phyloP scores from a whole-genome alignment of 805 yeast genomes.

The Starmerella sirachaensis region DNA sequence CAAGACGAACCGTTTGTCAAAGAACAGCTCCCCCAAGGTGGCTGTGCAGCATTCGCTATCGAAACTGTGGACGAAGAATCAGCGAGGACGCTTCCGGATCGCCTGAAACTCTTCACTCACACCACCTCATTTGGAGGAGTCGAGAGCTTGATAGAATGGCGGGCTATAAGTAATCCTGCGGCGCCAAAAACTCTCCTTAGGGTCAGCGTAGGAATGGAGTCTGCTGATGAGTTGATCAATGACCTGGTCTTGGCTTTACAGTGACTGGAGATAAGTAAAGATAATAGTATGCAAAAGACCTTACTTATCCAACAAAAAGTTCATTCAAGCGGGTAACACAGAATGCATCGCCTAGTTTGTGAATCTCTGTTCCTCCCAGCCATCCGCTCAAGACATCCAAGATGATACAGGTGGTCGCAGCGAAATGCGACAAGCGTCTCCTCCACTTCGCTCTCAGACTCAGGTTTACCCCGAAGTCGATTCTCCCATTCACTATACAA shows the following conservation, averaged over 20 bases:
- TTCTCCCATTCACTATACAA: slow-evolving; percentile 30
- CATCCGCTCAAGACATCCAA: slow-evolving; percentile 15
- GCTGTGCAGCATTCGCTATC: slow-evolving; percentile 88
- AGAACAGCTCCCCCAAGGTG: slow-evolving; percentile 72
- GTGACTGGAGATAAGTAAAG: slow-evolving; percentile 21
- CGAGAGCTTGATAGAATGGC: slow-evolving; percentile 75
- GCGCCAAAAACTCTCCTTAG: slow-evolving; percentile 73
- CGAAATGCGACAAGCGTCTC: slow-evolving; percentile 16
- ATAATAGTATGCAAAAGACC: background rate
- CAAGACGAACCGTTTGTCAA: slow-evolving; percentile 52
- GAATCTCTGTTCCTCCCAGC: too few relatives aligned
- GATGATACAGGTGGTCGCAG: slow-evolving; percentile 21
- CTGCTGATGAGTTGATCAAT: slow-evolving; percentile 56
- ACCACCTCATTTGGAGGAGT: slow-evolving; percentile 90
- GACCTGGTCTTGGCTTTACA: slow-evolving; percentile 61
- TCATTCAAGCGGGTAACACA: background rate
- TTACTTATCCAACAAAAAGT: background rate
- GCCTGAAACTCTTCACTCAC: slow-evolving; percentile 65
- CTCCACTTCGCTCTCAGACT: background rate
- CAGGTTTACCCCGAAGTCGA: background rate
- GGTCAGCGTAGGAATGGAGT: slow-evolving; percentile 80
- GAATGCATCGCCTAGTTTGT: background rate
- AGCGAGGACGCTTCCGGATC: slow-evolving; percentile 60
- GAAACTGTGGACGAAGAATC: slow-evolving; percentile 67
- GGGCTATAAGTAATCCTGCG: slow-evolving; percentile 70